phyloP scores from a whole-genome alignment of 2,329 filamentous ascomycete genomes.

The Madurella mycetomatis region DNA sequence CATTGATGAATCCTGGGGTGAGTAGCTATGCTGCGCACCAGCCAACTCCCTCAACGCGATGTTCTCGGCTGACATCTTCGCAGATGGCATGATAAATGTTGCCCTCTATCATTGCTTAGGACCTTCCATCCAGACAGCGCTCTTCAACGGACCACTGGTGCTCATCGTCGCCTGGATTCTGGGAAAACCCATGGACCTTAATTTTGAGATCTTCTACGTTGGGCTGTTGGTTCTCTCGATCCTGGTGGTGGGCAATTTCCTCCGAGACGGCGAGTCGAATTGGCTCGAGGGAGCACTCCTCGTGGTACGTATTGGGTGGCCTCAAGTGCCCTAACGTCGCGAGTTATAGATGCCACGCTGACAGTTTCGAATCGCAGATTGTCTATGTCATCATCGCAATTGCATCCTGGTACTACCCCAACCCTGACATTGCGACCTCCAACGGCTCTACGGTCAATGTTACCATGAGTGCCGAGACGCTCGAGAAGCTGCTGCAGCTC shows the following conservation, averaged over 20 bases:
- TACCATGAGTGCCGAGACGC: slow-evolving; percentile 5
- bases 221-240: slow-evolving; percentile 76
- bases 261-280: slow-evolving; percentile 82
- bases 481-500: slow-evolving; percentile 5
- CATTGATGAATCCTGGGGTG: slow-evolving; percentile 77
- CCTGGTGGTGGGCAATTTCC: slow-evolving; percentile 78
- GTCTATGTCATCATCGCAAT: slow-evolving; percentile 57
- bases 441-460: slow-evolving; percentile 7
- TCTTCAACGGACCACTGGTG: slow-evolving; percentile 79
- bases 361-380: slow-evolving; percentile 43
- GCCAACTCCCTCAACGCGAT: not conserved
- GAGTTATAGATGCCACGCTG: too few species aligned
- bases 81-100: slow-evolving; percentile 59
- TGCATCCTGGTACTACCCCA: slow-evolving; percentile 52
- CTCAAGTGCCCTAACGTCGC: too few species aligned
- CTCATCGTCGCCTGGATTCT: slow-evolving; percentile 80
- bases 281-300: slow-evolving; percentile 71
- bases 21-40: slow-evolving; percentile 40
- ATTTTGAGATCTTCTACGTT: slow-evolving; percentile 83
- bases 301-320: slow-evolving; percentile 44
- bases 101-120: slow-evolving; percentile 80
- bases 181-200: slow-evolving; percentile 64
- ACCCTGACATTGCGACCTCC: slow-evolving; percentile 16
- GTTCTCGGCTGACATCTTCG: slow-evolving; percentile 52
- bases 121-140: slow-evolving; percentile 79